Base-by-base conservation (phyloP, 1,139 yeast genomes). In the Pichia norvegensis region DNA sequence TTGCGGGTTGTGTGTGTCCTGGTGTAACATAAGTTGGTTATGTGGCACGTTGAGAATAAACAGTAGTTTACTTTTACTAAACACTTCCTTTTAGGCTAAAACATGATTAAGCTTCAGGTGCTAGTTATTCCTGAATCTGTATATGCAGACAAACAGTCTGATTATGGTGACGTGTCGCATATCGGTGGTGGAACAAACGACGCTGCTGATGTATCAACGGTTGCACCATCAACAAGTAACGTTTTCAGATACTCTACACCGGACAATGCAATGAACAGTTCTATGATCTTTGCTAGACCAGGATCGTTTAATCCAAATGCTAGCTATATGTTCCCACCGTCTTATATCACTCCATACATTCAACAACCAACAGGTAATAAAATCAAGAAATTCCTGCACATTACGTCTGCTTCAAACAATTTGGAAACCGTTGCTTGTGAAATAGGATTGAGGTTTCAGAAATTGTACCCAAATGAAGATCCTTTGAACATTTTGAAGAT, bases 401-500 rank as follows among this genome's bases (percentile, higher is more conserved):
- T 85, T 43, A 76, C 86, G 0, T 66, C 69, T 11, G 68, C 74
- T 4, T 55, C 64, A 3, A 67, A 72, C 41, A 63, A 72, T 2
- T 64, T 83, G 40, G 60, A 65, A n/a, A 64, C 65, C 2, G 70
- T 81, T 19, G 70, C 78, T 33, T 61, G 65, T 8, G 84, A 80
- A 43, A 73, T 81, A 21, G 56, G 66, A 21, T 61, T 59, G 6
- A 68, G 85, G 46, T 81, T 76, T 58, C 57, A 66, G 39, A 79
- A 77, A 59, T 66, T 85, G 41, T 85, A 85, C 54, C 90, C 92
- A 0, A 69, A 70, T 29, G 81, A 76, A 45, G 73, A 68, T 2
- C 69, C 72, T 0, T 59, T 83, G 16, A 68, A 67, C 5, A 75
- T 85, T 35, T 66, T 72, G 21, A 73, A 76, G 43, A 64, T 84